phyloP scores from a whole-genome alignment of 2,329 filamentous ascomycete species.

The Trichoderma atroviride region DNA sequence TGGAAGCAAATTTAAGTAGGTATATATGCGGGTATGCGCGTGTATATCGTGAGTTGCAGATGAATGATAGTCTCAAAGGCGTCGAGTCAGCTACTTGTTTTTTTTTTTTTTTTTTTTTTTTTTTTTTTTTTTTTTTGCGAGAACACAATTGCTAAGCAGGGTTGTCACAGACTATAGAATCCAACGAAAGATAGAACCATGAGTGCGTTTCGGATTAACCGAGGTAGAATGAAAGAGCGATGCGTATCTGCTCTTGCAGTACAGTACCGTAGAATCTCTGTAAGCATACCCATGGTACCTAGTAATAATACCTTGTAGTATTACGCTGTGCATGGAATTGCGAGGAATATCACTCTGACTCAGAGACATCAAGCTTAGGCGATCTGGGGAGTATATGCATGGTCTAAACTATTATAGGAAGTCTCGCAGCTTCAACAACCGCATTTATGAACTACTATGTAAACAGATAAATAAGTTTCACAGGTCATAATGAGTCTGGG shows the following conservation, averaged over 20 bases:
- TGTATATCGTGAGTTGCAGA: not conserved
- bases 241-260: not conserved
- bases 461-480: not conserved
- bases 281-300: not conserved
- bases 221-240: not conserved
- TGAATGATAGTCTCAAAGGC: not conserved
- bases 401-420: not conserved
- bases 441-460: not conserved
- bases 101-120: no score
- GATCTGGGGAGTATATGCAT: not conserved
- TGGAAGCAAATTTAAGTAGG: no score
- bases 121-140: not conserved
- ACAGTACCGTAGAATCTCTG: no score
- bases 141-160: not conserved
- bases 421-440: not conserved
- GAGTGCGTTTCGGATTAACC: not conserved
- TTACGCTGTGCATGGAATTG: not conserved
- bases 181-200: not conserved
- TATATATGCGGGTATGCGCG: no score
- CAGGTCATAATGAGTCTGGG: not conserved
- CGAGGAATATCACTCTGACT: not conserved
- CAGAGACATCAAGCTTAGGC: not conserved
- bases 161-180: not conserved
- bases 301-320: not conserved
- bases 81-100: not conserved